phyloP scores from a whole-genome alignment of 179 eudicot species.

The Corrigiola litoralis region DNA sequence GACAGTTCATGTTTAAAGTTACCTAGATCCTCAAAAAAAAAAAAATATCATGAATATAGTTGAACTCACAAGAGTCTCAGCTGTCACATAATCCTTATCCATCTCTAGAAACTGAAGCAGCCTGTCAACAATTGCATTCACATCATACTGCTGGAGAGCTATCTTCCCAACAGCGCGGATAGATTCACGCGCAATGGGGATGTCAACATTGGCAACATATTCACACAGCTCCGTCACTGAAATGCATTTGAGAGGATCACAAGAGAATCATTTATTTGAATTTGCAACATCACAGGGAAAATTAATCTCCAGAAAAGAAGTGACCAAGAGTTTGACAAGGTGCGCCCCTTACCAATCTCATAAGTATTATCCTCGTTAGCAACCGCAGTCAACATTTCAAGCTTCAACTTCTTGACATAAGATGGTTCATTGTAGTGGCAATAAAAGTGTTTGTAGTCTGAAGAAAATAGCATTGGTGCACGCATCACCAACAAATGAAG shows the following conservation, averaged over 20 bases:
- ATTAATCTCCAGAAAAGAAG: not conserved
- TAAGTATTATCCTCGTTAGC: slow-evolving; percentile 94
- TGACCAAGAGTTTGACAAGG: not conserved
- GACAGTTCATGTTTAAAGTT: not conserved
- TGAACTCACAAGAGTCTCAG: slow-evolving; percentile 87
- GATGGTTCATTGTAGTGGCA: slow-evolving; percentile 96
- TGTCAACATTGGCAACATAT: slow-evolving; percentile 97
- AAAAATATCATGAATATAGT: not conserved
- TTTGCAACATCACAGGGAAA: not conserved
- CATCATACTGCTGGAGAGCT: slow-evolving; percentile 97
- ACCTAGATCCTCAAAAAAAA: not conserved
- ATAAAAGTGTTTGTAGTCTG: slow-evolving; percentile 96
- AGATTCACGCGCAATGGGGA: slow-evolving; percentile 94
- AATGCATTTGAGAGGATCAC: slow-evolving; percentile 20
- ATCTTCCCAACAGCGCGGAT: slow-evolving; percentile 99
- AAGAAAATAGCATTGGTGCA: slow-evolving; percentile 88
- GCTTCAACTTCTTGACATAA: slow-evolving; percentile 96
- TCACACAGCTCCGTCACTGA: slow-evolving; percentile 97
- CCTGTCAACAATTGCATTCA: slow-evolving; percentile 98
- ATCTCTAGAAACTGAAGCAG: slow-evolving; percentile 98
- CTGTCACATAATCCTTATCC: slow-evolving; percentile 98
- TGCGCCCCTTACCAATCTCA: slow-evolving; percentile 64
- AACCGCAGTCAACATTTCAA: slow-evolving; percentile 95
- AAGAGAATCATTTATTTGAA: slow-evolving; percentile 9
- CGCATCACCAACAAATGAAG: slow-evolving; percentile 96